phyloP scores from a whole-genome alignment of 108 stramenopile species.

The Skeletonema costatum region DNA sequence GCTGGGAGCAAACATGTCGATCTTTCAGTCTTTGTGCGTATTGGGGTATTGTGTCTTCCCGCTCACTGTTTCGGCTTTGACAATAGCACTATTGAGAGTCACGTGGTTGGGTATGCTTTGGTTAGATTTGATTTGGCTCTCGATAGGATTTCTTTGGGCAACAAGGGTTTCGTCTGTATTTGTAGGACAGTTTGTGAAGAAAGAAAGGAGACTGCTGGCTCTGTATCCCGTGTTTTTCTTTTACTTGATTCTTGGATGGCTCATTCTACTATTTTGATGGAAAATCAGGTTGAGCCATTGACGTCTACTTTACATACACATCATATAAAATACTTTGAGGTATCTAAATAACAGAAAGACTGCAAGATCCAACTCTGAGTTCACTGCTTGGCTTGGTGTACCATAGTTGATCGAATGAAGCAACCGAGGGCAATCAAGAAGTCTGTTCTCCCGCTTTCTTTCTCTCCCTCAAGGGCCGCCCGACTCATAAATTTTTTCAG shows the following conservation, averaged over 20 bases:
- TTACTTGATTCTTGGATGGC: conserved; percentile 96
- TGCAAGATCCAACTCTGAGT: too few species aligned
- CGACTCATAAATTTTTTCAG: too few species aligned
- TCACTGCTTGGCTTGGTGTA: too few species aligned
- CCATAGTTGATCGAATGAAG: too few species aligned
- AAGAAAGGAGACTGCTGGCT: conserved; percentile 86
- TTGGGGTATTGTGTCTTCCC: conserved; percentile 98
- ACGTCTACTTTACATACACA: too few species aligned
- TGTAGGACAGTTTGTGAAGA: conserved; percentile 87
- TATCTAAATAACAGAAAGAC: too few species aligned
- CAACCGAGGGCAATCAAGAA: too few species aligned
- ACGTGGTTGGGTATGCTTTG: conserved; percentile 55
- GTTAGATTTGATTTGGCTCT: conserved; percentile 73
- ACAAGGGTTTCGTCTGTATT: conserved; percentile 95
- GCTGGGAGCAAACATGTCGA: conserved; percentile 91
- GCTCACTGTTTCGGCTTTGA: conserved; percentile 82
- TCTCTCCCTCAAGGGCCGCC: too few species aligned
- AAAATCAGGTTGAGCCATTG: background rate
- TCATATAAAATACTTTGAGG: too few species aligned
- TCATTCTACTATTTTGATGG: conserved; percentile 89
- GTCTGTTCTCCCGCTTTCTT: too few species aligned
- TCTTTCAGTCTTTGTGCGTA: conserved; percentile 98
- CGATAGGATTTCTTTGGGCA: conserved; percentile 92
- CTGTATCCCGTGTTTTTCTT: conserved; percentile 98
- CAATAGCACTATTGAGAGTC: conserved; percentile 70